Conservation (phyloP, 1,139 yeast species). For the Pichia cactophila region DNA sequence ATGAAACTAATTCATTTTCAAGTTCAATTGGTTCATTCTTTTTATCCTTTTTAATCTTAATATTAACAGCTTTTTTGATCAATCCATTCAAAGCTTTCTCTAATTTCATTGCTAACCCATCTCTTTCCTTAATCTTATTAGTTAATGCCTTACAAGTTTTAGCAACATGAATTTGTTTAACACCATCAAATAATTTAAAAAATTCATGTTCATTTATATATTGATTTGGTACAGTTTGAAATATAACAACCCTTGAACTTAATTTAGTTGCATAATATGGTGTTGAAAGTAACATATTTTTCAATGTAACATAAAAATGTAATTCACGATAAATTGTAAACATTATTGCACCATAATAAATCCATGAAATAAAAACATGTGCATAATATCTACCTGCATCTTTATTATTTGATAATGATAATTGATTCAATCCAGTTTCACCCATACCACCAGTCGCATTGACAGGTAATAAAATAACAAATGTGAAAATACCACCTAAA, state of each 20-base stretch:
- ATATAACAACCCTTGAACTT: slow-evolving; percentile 58
- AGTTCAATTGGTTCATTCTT: slow-evolving; percentile 49
- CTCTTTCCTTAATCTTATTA: slow-evolving; percentile 48
- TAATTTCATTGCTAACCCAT: slow-evolving; percentile 44
- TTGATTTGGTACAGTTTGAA: slow-evolving; percentile 52
- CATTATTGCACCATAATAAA: slow-evolving; percentile 50
- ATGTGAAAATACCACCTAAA: slow-evolving; percentile 55
- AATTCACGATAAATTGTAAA: slow-evolving; percentile 66
- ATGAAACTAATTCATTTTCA: slow-evolving; percentile 50
- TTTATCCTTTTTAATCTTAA: slow-evolving; percentile 48
- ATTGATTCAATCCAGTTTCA: slow-evolving; percentile 44
- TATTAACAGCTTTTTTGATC: slow-evolving; percentile 48
- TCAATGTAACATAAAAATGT: slow-evolving; percentile 56
- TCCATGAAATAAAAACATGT: slow-evolving; percentile 66
- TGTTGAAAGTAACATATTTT: slow-evolving; percentile 62
- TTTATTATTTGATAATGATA: slow-evolving; percentile 57
- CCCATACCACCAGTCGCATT: slow-evolving; percentile 74
- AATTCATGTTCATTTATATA: slow-evolving; percentile 45
- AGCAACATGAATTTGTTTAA: slow-evolving; percentile 54
- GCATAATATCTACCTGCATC: slow-evolving; percentile 58
- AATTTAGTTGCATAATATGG: slow-evolving; percentile 62
- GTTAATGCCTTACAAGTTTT: slow-evolving; percentile 49
- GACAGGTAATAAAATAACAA: slow-evolving; percentile 80
- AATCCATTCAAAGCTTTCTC: slow-evolving; percentile 54
- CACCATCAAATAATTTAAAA: slow-evolving; percentile 52